A percentile compares a stretch with the other conserved stretches of the same genome.
phyloP scores from a whole-genome alignment of 2,329 filamentous ascomycete species.

The Fusarium nanum region DNA sequence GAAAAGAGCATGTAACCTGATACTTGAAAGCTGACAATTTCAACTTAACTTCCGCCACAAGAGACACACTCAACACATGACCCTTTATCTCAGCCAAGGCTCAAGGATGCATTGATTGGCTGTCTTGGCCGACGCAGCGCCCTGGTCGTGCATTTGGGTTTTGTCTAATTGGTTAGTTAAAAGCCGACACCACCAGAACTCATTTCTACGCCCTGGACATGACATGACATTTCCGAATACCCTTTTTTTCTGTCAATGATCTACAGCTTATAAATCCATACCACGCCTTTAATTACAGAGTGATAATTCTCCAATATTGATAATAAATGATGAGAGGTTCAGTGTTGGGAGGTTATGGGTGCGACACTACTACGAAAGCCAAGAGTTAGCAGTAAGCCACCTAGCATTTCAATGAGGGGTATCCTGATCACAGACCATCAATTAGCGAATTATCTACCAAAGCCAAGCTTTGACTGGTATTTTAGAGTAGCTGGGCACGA shows the following conservation, averaged over 20 bases:
- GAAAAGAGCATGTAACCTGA: neutral
- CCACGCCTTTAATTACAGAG: neutral
- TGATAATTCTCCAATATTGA: neutral
- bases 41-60: constrained; percentile 32
- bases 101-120: constrained; percentile 7
- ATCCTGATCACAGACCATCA: constrained; percentile 23
- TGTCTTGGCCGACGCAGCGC: constrained; percentile 10
- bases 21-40: constrained; percentile 27
- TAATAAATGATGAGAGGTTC: neutral
- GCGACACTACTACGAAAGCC: constrained; percentile 16
- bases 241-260: neutral
- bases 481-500: neutral
- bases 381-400: constrained; percentile 31
- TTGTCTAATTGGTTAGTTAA: constrained; percentile 15
- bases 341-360: neutral
- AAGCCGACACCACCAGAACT: constrained; percentile 19
- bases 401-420: constrained; percentile 18
- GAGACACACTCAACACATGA: constrained; percentile 23
- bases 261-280: constrained; percentile 3
- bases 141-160: constrained; percentile 10
- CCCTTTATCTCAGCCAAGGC: constrained; percentile 33
- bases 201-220: constrained; percentile 8
- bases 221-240: constrained; percentile 12
- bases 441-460: constrained; percentile 2
- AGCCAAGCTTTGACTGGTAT: constrained; percentile 11